Conservation (phyloP, 2,329 filamentous ascomycete species). For the Rutstroemia sp. region DNA sequence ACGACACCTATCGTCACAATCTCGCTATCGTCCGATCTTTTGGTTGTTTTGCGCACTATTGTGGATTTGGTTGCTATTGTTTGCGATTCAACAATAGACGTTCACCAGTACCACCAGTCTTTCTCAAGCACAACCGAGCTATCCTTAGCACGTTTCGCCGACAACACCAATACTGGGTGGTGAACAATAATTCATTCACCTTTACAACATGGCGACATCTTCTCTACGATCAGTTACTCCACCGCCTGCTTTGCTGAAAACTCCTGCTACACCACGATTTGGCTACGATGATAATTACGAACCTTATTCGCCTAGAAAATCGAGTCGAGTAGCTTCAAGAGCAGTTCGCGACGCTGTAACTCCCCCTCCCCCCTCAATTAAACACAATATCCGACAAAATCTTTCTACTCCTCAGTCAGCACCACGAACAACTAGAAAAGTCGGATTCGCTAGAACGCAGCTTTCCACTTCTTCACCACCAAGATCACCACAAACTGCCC, state of each 20-base stretch:
- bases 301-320: constrained; percentile 66
- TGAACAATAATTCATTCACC: not conserved
- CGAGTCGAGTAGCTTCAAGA: constrained; percentile 54
- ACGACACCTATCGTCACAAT: too few relatives aligned
- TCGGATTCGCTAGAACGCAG: constrained; percentile 16
- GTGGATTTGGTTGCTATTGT: too few relatives aligned
- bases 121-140: too few relatives aligned
- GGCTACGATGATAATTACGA: constrained; percentile 64
- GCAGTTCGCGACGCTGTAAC: constrained; percentile 42
- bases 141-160: too few relatives aligned
- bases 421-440: constrained; percentile 14
- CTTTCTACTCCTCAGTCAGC: constrained; percentile 17
- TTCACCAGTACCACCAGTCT: too few relatives aligned
- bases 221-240: constrained; percentile 43
- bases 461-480: constrained; percentile 13
- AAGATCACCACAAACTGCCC: constrained; percentile 23
- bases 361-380: constrained; percentile 39
- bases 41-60: too few relatives aligned
- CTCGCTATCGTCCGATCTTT: too few relatives aligned
- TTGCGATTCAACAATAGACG: too few relatives aligned
- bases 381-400: constrained; percentile 30
- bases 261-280: constrained; percentile 61
- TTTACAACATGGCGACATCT: constrained; percentile 26
- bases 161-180: too few relatives aligned
- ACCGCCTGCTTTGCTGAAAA: constrained; percentile 50